phyloP scores from a whole-genome alignment of 1,284 basidiomycete genomes.

The Cerioporus squamosus region DNA sequence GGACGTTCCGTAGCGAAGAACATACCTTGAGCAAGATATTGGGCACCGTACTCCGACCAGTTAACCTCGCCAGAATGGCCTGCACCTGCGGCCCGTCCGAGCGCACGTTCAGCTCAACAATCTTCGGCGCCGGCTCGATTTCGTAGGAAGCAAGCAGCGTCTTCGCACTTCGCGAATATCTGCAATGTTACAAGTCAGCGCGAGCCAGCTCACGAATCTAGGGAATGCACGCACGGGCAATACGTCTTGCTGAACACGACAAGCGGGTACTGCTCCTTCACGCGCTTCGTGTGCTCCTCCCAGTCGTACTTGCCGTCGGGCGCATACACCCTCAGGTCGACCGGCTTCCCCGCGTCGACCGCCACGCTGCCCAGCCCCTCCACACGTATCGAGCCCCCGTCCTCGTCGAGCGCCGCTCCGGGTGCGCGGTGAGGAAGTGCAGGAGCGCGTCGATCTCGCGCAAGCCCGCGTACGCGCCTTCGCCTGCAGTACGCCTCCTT shows the following conservation, averaged over 20 bases:
- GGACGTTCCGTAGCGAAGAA: no score
- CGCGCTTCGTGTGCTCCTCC: constrained; percentile 45
- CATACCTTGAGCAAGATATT: constrained; percentile 61
- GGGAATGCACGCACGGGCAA: constrained; percentile 55
- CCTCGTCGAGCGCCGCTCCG: constrained; percentile 47
- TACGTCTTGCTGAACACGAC: constrained; percentile 86
- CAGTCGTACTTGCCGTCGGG: constrained; percentile 48
- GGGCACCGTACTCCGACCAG: constrained; percentile 72
- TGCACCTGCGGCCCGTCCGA: constrained; percentile 71
- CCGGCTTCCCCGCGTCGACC: constrained; percentile 45
- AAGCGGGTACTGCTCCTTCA: constrained; percentile 62
- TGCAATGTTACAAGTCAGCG: constrained; percentile 27
- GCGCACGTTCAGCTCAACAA: constrained; percentile 78
- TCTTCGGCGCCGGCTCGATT: constrained; percentile 67
- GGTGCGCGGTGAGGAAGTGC: constrained; percentile 58
- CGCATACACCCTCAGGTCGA: constrained; percentile 58
- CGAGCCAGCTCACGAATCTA: neutral
- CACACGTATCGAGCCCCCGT: constrained; percentile 38
- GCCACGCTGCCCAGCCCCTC: constrained; percentile 29
- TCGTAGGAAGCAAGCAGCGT: constrained; percentile 66
- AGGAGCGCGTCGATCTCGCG: constrained; percentile 69
- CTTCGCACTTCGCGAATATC: constrained; percentile 75
- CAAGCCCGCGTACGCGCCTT: constrained; percentile 23
- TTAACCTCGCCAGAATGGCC: constrained; percentile 66
- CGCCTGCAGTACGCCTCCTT: constrained; percentile 9